Conservation (phyloP, 805 yeast genomes). For the Pichia cephalocereana region DNA sequence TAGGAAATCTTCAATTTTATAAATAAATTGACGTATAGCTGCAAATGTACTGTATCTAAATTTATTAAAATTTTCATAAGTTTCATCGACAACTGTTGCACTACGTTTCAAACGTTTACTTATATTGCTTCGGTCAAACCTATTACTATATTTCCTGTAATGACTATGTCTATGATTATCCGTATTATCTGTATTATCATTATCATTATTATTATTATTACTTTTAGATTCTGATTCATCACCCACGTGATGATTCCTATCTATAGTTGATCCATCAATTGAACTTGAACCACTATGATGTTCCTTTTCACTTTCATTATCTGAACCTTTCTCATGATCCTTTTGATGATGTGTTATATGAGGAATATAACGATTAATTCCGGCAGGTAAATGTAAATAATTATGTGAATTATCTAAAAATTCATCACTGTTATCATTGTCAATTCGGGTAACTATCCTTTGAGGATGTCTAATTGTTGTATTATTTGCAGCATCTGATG, state of each 20-base stretch:
- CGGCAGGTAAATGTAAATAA: not conserved
- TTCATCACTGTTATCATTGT: not conserved
- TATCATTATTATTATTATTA: not conserved
- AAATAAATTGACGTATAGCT: slow-evolving; percentile 28
- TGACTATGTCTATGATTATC: not conserved
- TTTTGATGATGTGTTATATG: not conserved
- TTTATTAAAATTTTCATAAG: slow-evolving; percentile 12
- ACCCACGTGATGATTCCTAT: not conserved
- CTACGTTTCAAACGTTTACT: slow-evolving; percentile 1
- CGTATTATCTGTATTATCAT: not conserved
- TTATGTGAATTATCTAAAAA: not conserved
- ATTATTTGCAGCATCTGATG: not conserved
- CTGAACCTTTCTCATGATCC: not conserved
- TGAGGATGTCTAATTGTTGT: not conserved
- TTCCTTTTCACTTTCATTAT: too few relatives aligned
- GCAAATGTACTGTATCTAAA: slow-evolving; percentile 18
- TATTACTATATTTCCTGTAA: not conserved
- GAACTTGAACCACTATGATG: too few relatives aligned
- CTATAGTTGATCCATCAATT: too few relatives aligned
- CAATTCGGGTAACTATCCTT: not conserved
- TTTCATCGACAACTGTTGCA: slow-evolving; percentile 6
- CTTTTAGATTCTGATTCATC: not conserved
- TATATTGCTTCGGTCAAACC: not conserved
- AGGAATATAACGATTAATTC: not conserved
- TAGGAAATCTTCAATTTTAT: slow-evolving; percentile 26